Conservation (phyloP, 2,329 filamentous ascomycete genomes). For the Dryadomyces quercus-mongolicae region DNA sequence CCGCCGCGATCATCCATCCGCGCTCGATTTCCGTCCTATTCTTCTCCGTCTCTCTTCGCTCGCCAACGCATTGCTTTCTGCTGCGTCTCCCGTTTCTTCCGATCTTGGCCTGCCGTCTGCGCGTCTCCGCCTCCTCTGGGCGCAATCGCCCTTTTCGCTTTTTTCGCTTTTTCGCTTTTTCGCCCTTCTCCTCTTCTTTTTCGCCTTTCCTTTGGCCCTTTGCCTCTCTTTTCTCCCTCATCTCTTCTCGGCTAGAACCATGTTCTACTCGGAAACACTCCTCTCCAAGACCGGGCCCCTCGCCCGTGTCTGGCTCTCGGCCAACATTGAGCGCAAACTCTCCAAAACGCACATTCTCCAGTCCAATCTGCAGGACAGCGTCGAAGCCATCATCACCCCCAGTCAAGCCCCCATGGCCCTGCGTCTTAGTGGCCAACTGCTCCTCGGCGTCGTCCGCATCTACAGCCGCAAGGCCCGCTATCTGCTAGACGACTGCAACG, state of each 20-base stretch:
- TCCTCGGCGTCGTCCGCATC: conserved; percentile 92
- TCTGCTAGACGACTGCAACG: conserved; percentile 91
- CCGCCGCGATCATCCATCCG: no score
- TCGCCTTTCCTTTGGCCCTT: not conserved
- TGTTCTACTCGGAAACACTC: conserved; percentile 97
- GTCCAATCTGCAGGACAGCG: conserved; percentile 88
- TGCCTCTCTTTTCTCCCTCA: no score
- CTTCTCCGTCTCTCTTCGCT: no score
- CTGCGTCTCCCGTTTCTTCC: not conserved
- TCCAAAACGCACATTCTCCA: conserved; percentile 94
- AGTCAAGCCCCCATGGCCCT: conserved; percentile 91
- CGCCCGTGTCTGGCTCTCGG: conserved; percentile 94
- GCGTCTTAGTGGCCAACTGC: conserved; percentile 82
- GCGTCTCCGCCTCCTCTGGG: not conserved
- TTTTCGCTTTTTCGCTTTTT: not conserved
- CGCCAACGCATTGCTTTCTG: no score
- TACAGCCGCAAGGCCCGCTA: conserved; percentile 97
- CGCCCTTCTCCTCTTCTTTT: not conserved
- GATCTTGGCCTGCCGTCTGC: not conserved
- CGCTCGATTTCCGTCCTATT: no score
- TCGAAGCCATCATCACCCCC: conserved; percentile 87
- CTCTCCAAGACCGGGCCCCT: conserved; percentile 94
- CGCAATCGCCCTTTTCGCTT: not conserved
- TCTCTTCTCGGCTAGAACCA: conserved; percentile 25
- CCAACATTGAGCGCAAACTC: conserved; percentile 96